Base-by-base conservation (phyloP, 179 eudicot species). In the Monotropa hypopitys region DNA sequence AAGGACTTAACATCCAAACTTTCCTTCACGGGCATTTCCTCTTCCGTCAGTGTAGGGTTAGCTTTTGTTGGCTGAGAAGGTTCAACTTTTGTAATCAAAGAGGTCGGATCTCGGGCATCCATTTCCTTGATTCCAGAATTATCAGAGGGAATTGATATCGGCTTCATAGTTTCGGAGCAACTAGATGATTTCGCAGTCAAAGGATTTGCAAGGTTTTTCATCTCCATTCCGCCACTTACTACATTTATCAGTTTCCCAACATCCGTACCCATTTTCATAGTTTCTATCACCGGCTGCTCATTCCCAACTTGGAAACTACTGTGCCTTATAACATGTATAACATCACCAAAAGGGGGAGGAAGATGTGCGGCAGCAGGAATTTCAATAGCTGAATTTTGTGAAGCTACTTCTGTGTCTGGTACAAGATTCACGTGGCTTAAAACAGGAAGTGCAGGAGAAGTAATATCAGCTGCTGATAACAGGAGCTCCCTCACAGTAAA, bases 1-100 rank as follows among this genome's bases (percentile, higher is more conserved):
- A 87, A 90, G 12, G 99, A 95, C 66, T 87, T 91, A 20, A 95
- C 96, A 80, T 95, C 99, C 83, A 95, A 74, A 51, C 72, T 87
- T 85, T 95, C 99, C 82, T 86, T 90, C 0, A 62, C 85, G 13
- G 87, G 84, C 46, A 81, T 67, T 70, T 89, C 90, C 30, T 86
- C 88, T 73, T 82, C 90, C 49, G 82, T 82, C 5, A 79, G 42
- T 56, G 79, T 66, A 8, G 87, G 59, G 59, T 70, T 86, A 67
- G 84, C 74, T 54, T 84, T 84, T 63, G 71, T 89, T 77, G 80
- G 76, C 63, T 78, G 85, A 26, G 82, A 74, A 38, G 87, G 72
- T 77, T 86, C 93, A 12, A 78, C 78, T 54, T 78, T 85, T 79
- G 77, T 79, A 74, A 70, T 74, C 11, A 73, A 6, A 33, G 82